Base-by-base conservation (phyloP, 805 yeast species). In the Pichia manshurica region DNA sequence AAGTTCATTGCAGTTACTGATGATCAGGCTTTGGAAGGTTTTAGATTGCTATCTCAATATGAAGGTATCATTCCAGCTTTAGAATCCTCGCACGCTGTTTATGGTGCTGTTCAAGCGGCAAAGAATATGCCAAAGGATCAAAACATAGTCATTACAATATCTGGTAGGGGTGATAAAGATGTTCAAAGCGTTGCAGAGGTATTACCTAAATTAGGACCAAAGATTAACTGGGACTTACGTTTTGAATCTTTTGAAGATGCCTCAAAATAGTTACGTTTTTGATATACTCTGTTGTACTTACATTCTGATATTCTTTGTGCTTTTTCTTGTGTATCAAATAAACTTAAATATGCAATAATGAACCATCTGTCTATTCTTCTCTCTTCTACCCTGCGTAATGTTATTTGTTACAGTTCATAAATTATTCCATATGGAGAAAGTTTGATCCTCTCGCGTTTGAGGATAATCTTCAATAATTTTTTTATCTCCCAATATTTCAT, bases 111-210 rank as follows among this genome's bases (percentile, higher is more conserved):
- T 51, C 79, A 89, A 68, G 75, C 87, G 43, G 99, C 99, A 28
- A 81, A 87, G 72, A 83, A 81, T 16, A 74, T 93, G 84, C 63
- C 76, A 21, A 76, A 81, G 55, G 96, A 85, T 56, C 77, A 89
- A 69, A 81, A 88, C 63, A 72, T 93, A 49, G 83, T 93, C 51
- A 84, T 93, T 62, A 89, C 89, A 65, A 78, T 93, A 48, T 88
- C 96, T 45, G 99, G 99, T 60, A 87, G 99, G 76, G 99, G 99
- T 71, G 99, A 93, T 67, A 93, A 93, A 73, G 99, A 93, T 67
- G 99, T 93, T 35, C 96, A 89, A 70, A 87, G 90, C 65, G 97
- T 93, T 46, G 99, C 99, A 41, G 96, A 93, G 67, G 80, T 83
- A 45, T 75, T 93, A 63, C 99, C 99, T 41, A 78, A 71, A 54